Base-by-base conservation (phyloP, 2,329 filamentous ascomycete genomes). In the Xylariaceae sp. region DNA sequence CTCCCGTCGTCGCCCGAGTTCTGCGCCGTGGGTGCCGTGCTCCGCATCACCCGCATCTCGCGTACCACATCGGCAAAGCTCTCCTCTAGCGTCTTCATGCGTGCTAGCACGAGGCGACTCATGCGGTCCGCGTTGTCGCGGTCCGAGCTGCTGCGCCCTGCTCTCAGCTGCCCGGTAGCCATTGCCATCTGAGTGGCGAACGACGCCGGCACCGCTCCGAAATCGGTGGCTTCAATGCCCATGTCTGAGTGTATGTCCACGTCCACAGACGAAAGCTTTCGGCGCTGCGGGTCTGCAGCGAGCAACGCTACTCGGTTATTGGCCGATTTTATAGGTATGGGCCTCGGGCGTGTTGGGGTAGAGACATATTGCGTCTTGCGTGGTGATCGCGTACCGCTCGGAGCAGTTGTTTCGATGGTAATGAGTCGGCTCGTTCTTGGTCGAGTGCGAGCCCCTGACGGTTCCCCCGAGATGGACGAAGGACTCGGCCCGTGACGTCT, bases 51-150 rank as follows among this genome's bases (percentile, higher is more conserved):
- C 41, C 83, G 77, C 56, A 94, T 80, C 57, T 92, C 86, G 42
- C 76, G 77, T 36, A 88, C 75, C n/a, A 94, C 80, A 39, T 94
- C 86, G 3, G 83, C 74, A 56, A 96, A 90, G 11, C 88, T 83
- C 59, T 94, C 87, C 56, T 96, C 89, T 2, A 96, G 69, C 6
- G 83, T 90, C 56, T 92, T 92, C 87, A 95, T 95, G 21, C 87
- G 71, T 7, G 87, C 86, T 29, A 95, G 66, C 59, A 95, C 83
- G 29, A 94, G 71, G 36, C 86, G 75, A 46, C 80, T 79, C 72
- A 89, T 83, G 25, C 83, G 75, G 51, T 85, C 81, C 16, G 56
- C 75, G 68, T 67, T 64, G 35, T 64, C 53, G 35, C 47, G 51
- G 18, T 53, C 52, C 19, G 47, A 45, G 24, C 55, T 56, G 23